Evolutionary conservation across 257 asterid species (phyloP).

Genomic region (Primulina tabacum): DNA sequence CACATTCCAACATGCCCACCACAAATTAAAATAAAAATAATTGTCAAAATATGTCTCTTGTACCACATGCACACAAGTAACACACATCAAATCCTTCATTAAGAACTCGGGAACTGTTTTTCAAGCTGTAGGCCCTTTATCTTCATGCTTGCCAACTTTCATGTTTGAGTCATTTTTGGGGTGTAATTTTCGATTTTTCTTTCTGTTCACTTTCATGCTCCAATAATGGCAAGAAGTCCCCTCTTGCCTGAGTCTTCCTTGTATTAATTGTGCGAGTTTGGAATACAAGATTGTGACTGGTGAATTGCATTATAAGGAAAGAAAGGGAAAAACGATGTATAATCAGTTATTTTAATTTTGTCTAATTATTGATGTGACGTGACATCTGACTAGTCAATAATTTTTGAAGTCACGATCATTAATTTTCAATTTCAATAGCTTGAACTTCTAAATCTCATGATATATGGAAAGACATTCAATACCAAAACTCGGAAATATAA

Average conservation of each 20-base stretch:
- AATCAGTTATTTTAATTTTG: too few species aligned
- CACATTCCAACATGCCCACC: background rate
- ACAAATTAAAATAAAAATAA: background rate
- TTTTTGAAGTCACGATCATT: too few species aligned
- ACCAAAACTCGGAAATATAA: too few species aligned
- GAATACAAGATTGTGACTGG: background rate
- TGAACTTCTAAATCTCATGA: too few species aligned
- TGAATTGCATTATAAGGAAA: background rate
- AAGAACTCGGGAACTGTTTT: constrained; percentile 29
- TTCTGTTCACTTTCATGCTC: constrained; percentile 27
- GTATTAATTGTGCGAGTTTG: background rate
- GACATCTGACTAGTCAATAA: too few species aligned
- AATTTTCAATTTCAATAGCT: too few species aligned
- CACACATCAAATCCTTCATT: constrained; percentile 52
- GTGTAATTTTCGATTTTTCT: background rate
- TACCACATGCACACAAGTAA: constrained; percentile 37
- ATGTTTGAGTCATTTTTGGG: constrained; percentile 21
- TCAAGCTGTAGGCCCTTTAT: constrained; percentile 40
- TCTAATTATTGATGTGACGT: too few species aligned
- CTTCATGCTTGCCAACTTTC: constrained; percentile 54
- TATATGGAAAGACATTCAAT: too few species aligned
- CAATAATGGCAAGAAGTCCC: constrained; percentile 29
- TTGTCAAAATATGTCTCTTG: constrained; percentile 23
- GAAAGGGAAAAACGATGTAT: too few species aligned
- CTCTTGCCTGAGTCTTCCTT: background rate